phyloP scores from a whole-genome alignment of 2,329 filamentous ascomycete genomes.

The Chaetomium olivaceum region DNA sequence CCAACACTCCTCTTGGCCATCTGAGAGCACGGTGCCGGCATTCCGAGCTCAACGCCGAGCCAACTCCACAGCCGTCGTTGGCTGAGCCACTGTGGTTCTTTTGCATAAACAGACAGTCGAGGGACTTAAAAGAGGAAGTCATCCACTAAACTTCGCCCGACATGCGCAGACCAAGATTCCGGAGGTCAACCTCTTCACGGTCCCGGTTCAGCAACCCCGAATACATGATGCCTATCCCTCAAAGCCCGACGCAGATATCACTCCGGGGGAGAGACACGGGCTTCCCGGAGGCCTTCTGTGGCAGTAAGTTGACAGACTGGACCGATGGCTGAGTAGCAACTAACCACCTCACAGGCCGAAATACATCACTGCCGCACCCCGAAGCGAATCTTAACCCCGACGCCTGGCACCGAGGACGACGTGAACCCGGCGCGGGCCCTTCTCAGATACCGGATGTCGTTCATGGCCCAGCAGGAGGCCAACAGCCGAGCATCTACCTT shows the following conservation, averaged over 20 bases:
- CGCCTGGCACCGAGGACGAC: conserved; percentile 55
- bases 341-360: conserved; percentile 43
- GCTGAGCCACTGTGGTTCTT: conserved; percentile 1
- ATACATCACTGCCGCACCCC: conserved; percentile 63
- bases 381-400: conserved; percentile 60
- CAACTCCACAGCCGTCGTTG: conserved; percentile 16
- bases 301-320: conserved; percentile 40
- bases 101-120: background rate
- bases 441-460: conserved; percentile 48
- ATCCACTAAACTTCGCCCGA: conserved; percentile 18
- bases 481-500: conserved; percentile 15
- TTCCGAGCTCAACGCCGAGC: conserved; percentile 7
- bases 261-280: conserved; percentile 46
- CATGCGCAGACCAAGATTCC: conserved; percentile 32
- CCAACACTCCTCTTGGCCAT: conserved; percentile 10
- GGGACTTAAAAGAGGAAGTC: background rate
- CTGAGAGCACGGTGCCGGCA: conserved; percentile 3
- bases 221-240: conserved; percentile 22
- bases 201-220: conserved; percentile 26
- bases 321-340: background rate
- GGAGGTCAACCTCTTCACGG: conserved; percentile 20
- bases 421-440: conserved; percentile 47
- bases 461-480: conserved; percentile 38
- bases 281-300: conserved; percentile 54
- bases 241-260: conserved; percentile 24